A percentile compares a stretch with the other conserved stretches of the same genome.
Evolutionary conservation across 169 alveolate species (phyloP).

Genomic region (Babesia caballi): DNA sequence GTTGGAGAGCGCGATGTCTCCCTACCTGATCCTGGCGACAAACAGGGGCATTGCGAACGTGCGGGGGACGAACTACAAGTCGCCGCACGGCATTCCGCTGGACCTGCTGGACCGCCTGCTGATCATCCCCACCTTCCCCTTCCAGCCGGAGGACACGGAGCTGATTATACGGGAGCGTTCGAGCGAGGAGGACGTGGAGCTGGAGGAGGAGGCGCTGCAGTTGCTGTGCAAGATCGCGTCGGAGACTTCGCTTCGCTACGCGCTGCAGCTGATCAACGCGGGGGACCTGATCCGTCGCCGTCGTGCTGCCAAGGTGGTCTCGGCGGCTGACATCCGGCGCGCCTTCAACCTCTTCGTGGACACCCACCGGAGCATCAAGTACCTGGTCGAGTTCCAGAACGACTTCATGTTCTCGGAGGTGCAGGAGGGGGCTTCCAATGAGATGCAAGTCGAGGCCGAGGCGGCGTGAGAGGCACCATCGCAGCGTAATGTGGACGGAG

Average conservation of each 20-base stretch:
- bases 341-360: slow-evolving; percentile 95
- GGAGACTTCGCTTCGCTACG: slow-evolving; percentile 94
- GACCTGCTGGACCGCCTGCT: slow-evolving; percentile 97
- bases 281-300: slow-evolving; percentile 88
- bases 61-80: slow-evolving; percentile 95
- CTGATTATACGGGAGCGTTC: slow-evolving; percentile 94
- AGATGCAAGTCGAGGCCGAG: background rate
- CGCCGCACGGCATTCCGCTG: slow-evolving; percentile 99
- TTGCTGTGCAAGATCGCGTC: slow-evolving; percentile 92
- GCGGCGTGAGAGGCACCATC: too few species aligned
- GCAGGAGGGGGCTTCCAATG: background rate
- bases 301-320: slow-evolving; percentile 83
- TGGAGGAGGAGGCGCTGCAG: slow-evolving; percentile 93
- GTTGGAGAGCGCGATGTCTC: slow-evolving; percentile 95
- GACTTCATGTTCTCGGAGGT: slow-evolving; percentile 89
- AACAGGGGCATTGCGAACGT: slow-evolving; percentile 96
- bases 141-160: slow-evolving; percentile 85
- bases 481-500: too few species aligned
- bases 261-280: slow-evolving; percentile 88
- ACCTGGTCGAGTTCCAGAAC: slow-evolving; percentile 86
- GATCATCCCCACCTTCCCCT: slow-evolving; percentile 96
- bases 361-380: slow-evolving; percentile 93
- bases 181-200: slow-evolving; percentile 97
- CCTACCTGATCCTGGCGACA: slow-evolving; percentile 99
- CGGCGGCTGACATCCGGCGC: slow-evolving; percentile 91